phyloP scores from a whole-genome alignment of 1,284 basidiomycete species.

The Rhodotorula sp. region DNA sequence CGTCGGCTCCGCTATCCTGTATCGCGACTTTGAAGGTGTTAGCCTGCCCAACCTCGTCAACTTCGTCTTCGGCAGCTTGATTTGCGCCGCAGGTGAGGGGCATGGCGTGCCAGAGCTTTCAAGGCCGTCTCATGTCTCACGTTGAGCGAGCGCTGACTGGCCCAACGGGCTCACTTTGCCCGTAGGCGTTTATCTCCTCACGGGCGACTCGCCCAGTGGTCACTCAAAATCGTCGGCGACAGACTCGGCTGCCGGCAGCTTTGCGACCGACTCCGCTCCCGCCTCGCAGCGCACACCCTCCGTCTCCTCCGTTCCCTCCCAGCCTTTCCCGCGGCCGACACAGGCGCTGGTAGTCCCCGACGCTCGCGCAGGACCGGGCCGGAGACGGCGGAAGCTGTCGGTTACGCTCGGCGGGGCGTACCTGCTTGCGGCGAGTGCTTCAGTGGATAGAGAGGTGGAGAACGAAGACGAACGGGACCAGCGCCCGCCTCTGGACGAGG shows the following conservation, averaged over 20 bases:
- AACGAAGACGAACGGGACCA: neutral
- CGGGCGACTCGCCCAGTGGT: conserved; percentile 9
- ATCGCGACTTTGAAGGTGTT: conserved; percentile 77
- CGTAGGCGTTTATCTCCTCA: conserved; percentile 32
- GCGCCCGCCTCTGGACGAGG: neutral
- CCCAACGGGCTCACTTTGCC: neutral
- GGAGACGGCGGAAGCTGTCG: conserved; percentile 1
- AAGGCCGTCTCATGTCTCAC: too few species aligned
- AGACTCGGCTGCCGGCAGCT: neutral
- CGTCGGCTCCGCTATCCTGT: conserved; percentile 84
- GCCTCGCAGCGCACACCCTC: neutral
- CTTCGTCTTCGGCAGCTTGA: conserved; percentile 48
- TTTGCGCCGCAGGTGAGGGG: conserved; percentile 42
- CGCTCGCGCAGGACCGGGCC: neutral
- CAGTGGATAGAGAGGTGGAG: too few species aligned
- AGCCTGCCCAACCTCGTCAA: conserved; percentile 42
- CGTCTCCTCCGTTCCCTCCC: neutral
- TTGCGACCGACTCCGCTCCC: neutral
- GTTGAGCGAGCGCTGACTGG: neutral
- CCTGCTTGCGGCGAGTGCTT: neutral
- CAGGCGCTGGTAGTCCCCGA: too few species aligned
- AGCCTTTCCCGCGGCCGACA: too few species aligned
- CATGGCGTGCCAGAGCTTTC: too few species aligned
- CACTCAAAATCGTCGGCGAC: neutral
- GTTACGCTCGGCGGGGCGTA: conserved; percentile 11